phyloP scores from a whole-genome alignment of 306 rosid species.

The Sindora glabra region DNA sequence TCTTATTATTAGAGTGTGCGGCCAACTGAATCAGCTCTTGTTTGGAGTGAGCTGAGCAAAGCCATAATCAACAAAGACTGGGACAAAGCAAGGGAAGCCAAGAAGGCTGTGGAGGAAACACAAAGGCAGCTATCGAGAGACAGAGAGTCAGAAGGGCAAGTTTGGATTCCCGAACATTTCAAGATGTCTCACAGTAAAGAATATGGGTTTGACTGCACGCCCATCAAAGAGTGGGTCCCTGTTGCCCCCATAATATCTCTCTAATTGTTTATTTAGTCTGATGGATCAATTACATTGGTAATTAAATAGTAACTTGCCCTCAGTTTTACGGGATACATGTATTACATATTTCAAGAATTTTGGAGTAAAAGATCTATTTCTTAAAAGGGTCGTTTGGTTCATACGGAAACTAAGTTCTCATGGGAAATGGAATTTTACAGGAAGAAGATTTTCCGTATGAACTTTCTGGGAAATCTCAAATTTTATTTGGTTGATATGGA shows the following conservation, averaged over 20 bases:
- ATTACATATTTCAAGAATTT: too few relatives aligned
- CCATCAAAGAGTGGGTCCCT: constrained; percentile 47
- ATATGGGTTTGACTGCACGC: constrained; percentile 68
- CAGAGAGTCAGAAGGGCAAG: constrained; percentile 45
- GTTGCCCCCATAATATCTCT: constrained; percentile 47
- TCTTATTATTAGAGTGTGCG: constrained; percentile 36
- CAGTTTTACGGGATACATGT: too few relatives aligned
- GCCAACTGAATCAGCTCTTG: constrained; percentile 63
- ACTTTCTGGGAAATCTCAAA: too few relatives aligned
- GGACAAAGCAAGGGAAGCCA: constrained; percentile 75
- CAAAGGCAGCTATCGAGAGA: constrained; percentile 54
- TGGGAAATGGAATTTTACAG: too few relatives aligned
- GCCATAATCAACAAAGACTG: constrained; percentile 57
- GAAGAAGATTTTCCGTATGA: too few relatives aligned
- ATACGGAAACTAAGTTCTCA: too few relatives aligned
- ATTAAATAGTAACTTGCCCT: too few relatives aligned
- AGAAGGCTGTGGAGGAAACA: constrained; percentile 61
- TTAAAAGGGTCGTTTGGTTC: too few relatives aligned
- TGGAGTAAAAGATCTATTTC: too few relatives aligned
- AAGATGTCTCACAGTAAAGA: constrained; percentile 46
- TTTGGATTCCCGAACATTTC: constrained; percentile 77
- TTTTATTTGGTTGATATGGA: too few relatives aligned
- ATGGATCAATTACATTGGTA: too few relatives aligned
- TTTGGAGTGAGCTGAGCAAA: constrained; percentile 72
- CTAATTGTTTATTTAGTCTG: too few relatives aligned